These are phyloP conservation scores for Porphyrellus cyaneotinctus DNA, from an alignment of 768 basidiomycete species.

Conservation along the genomic window DNA sequence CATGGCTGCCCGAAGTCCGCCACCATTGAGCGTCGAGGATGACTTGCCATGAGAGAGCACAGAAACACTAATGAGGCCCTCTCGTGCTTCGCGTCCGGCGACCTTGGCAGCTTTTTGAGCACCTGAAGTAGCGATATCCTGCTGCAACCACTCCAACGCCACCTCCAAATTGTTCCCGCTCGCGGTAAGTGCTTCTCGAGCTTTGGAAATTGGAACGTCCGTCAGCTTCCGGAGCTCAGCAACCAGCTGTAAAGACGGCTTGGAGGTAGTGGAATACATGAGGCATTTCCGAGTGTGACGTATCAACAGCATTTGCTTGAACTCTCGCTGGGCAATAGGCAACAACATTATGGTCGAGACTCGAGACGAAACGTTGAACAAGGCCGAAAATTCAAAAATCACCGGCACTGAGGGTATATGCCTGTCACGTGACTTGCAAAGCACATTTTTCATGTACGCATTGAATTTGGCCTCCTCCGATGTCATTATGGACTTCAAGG, in stretches of 20 bases:
- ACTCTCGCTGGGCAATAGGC: conserved; percentile 2
- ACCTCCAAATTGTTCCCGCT: conserved; percentile 67
- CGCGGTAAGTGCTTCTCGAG: conserved; percentile 78
- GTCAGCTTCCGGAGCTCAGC: conserved; percentile 80
- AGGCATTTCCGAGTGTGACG: neutral
- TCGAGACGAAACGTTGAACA: neutral
- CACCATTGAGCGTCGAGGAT: conserved; percentile 32
- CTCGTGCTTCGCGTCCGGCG: conserved; percentile 62
- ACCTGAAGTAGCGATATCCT: conserved; percentile 67
- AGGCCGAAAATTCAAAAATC: neutral
- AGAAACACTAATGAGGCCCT: conserved; percentile 79
- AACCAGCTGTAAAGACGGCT: conserved; percentile 71
- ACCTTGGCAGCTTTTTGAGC: conserved; percentile 83
- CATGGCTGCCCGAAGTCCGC: conserved; percentile 72
- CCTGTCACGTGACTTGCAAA: conserved; percentile 22
- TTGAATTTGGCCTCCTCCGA: too few relatives aligned
- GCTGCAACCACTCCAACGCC: conserved; percentile 78
- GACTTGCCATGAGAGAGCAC: conserved; percentile 63
- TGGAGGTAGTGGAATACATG: conserved; percentile 53
- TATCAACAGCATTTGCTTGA: neutral
- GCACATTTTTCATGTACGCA: neutral
- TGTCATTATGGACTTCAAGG: conserved; percentile 44
- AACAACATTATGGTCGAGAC: conserved; percentile 15
- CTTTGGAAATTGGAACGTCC: conserved; percentile 81
- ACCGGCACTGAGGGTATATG: too few relatives aligned